Evolutionary conservation across 306 rosid species (phyloP), one percentile per base, ranked within the genome.

Genomic region (Geum urbanum): DNA sequence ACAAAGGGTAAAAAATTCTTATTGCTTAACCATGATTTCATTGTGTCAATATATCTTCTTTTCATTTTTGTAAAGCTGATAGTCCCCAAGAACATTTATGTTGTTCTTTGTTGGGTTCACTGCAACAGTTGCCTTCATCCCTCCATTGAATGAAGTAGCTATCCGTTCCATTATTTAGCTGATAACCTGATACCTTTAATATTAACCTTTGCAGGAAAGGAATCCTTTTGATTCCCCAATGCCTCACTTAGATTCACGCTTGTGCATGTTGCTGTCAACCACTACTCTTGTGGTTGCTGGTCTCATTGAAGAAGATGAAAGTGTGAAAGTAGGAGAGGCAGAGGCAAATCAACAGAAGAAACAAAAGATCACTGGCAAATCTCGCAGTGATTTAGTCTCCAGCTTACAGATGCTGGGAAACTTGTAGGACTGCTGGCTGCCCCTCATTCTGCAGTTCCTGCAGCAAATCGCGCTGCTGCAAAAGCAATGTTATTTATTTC

Each of bases 221-320:
- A 91, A 88, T 74, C 95, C 96, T 13, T 81, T 88, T 66, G 98
- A 94, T 55, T 96, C 97, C 39, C 98, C 98, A 9, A 74, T 94
- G 88, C 97, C 97, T 70, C 89, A 76, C 79, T 78, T 88, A 24
- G 97, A 94, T 74, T 79, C 98, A 22, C 96, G 98, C 70, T 73
- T 94, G 74, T 83, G 95, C 96, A 85, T 88, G 79, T 86, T 90
- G 59, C 76, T 94, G 69, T 94, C 92, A 16, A 81, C 90, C 79
- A 84, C 83, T 45, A 80, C 92, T 41, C 98, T 94, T 60, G 96
- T 88, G 68, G 82, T 88, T 67, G 87, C 86, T 41, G 86, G 78
- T 75, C 88, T 94, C 66, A 81, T 94, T 66, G 97, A 87, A 77
- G 98, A 87, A 79, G 97, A 84, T 78, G 98, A 94, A 78, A 66